A percentile compares a stretch with the other conserved stretches of the same genome.
phyloP scores from a whole-genome alignment of 805 yeast genomes.

The Metahyphopichia silvanorum region DNA sequence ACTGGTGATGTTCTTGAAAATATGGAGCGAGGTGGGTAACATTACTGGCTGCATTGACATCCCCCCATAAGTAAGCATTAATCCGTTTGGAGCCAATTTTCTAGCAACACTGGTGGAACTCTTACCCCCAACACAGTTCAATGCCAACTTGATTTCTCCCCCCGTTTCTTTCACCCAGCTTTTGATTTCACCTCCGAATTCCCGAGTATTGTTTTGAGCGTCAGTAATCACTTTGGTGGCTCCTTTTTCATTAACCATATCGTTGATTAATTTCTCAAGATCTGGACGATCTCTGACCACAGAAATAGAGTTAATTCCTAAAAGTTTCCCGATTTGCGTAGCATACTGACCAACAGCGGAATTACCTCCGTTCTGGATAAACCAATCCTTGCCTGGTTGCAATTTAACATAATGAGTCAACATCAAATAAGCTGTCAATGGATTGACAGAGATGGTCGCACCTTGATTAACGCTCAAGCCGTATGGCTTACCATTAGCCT shows the following conservation, averaged over 20 bases:
- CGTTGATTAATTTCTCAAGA: constrained; percentile 54
- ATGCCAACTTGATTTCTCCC: constrained; percentile 66
- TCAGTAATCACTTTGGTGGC: constrained; percentile 91
- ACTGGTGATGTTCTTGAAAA: constrained; percentile 82
- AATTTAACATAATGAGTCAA: constrained; percentile 64
- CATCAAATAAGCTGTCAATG: constrained; percentile 88
- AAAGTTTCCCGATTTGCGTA: constrained; percentile 74
- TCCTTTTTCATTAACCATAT: constrained; percentile 58
- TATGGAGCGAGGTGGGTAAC: constrained; percentile 84
- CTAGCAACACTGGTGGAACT: constrained; percentile 80
- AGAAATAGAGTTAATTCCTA: constrained; percentile 80
- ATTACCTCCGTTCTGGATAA: constrained; percentile 94
- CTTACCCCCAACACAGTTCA: constrained; percentile 93
- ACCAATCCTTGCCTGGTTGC: constrained; percentile 72
- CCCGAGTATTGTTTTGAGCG: constrained; percentile 69
- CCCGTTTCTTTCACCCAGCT: constrained; percentile 47
- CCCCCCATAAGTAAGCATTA: constrained; percentile 91
- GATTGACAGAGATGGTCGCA: constrained; percentile 90
- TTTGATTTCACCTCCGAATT: constrained; percentile 59
- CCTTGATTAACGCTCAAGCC: constrained; percentile 53
- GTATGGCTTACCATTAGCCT: constrained; percentile 26
- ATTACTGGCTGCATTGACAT: constrained; percentile 95
- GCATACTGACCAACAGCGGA: constrained; percentile 94
- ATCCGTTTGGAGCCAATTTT: constrained; percentile 70
- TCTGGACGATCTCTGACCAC: constrained; percentile 86